Percentiles rank a stretch among this genome's conserved stretches.
Conservation (phyloP, 2,329 filamentous ascomycete genomes). For the Drechslerella stenobrocha region DNA sequence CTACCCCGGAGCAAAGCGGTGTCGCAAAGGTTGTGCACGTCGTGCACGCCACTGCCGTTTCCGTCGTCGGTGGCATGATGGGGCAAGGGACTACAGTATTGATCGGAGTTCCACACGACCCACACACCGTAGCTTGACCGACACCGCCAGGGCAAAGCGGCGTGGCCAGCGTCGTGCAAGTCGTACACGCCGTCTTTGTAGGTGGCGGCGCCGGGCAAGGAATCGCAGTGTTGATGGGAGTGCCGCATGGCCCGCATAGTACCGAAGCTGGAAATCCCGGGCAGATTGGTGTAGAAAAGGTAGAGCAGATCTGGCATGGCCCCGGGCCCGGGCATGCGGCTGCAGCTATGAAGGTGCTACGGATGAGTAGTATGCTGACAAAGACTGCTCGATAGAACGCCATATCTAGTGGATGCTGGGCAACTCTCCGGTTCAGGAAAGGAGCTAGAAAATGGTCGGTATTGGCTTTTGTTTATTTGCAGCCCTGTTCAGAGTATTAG, state of each 20-base stretch:
- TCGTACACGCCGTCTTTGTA: conserved; percentile 20
- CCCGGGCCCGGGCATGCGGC: conserved; percentile 9
- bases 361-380: conserved; percentile 8
- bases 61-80: conserved; percentile 9
- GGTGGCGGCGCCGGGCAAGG: conserved; percentile 22
- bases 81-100: conserved; percentile 28
- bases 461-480: too few species aligned
- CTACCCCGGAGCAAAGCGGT: conserved; percentile 12
- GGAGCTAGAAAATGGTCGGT: background rate
- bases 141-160: conserved; percentile 29
- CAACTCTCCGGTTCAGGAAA: background rate
- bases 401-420: background rate
- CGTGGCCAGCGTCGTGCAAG: background rate
- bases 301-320: conserved; percentile 19
- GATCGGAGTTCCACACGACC: conserved; percentile 29
- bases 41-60: conserved; percentile 16
- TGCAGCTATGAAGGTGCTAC: conserved; percentile 19
- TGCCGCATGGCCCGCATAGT: conserved; percentile 31
- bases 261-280: conserved; percentile 28
- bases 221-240: conserved; percentile 14
- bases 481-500: too few species aligned
- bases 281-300: conserved; percentile 28
- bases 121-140: conserved; percentile 32
- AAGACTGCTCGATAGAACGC: background rate
- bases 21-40: conserved; percentile 26